Percentiles rank a stretch among this genome's conserved stretches.
These are phyloP conservation scores for Myochromella boudieri DNA, from an alignment of 768 basidiomycete genomes.

Conservation along the genomic window DNA sequence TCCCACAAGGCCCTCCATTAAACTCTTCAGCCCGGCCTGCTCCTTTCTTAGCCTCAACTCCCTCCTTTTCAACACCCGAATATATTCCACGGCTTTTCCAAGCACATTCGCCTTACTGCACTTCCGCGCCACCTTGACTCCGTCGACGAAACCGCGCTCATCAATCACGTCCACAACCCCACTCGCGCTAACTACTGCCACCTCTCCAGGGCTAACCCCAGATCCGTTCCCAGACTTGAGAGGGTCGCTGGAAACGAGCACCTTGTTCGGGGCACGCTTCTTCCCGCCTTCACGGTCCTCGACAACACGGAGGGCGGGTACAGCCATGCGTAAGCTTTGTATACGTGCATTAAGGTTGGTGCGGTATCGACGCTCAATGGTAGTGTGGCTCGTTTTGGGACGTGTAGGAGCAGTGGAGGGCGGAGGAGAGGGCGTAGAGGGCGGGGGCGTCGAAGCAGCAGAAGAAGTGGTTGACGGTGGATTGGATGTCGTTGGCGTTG, in stretches of 20 bases:
- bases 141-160: constrained; percentile 83
- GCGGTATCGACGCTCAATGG: constrained; percentile 85
- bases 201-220: too few species aligned
- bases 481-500: too few species aligned
- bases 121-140: constrained; percentile 89
- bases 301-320: constrained; percentile 79
- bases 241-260: constrained; percentile 27
- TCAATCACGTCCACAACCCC: constrained; percentile 62
- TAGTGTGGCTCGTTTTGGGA: constrained; percentile 88
- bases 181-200: constrained; percentile 25
- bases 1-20: constrained; percentile 71
- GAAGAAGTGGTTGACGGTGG: constrained; percentile 29
- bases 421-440: constrained; percentile 33
- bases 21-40: constrained; percentile 69
- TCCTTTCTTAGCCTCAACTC: constrained; percentile 72
- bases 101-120: constrained; percentile 90
- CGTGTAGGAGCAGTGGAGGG: constrained; percentile 17
- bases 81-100: constrained; percentile 90
- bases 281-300: constrained; percentile 57
- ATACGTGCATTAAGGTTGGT: constrained; percentile 89
- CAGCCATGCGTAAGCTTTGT: constrained; percentile 74
- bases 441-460: constrained; percentile 42
- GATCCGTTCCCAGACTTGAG: too few species aligned
- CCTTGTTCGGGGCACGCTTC: constrained; percentile 48
- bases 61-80: constrained; percentile 80